Evolutionary conservation across 2,329 filamentous ascomycete genomes (phyloP), one percentile per base, ranked within the genome.

Genomic region (Aureobasidium musti): DNA sequence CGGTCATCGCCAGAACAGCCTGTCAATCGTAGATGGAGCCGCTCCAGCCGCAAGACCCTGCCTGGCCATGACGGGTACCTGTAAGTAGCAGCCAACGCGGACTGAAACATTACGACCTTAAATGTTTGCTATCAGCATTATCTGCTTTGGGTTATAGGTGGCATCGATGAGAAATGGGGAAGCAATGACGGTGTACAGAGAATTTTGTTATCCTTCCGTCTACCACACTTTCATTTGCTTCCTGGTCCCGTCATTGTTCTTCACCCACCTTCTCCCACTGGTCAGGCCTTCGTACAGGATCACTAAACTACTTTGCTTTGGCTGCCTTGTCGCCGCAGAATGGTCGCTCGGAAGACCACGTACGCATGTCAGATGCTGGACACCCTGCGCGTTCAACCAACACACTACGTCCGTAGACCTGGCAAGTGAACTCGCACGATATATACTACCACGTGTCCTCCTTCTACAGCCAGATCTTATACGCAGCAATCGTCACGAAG

Each of bases 131-230:
- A 14, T 43, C 41, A 52, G 33, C 61, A 43, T 64, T 64, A 54
- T 33, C 61, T 54, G 49, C 26, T 64, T 64, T 35, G 21, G 61
- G 61, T n/a, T 7, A 64, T 19, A 53, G 61, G 61, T 64, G 13
- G 21, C 30, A 33, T 23, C 30, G 26, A 43, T 49, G 41, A 28
- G 23, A 47, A 33, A 49, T 26, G 7, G 21, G 6, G n/a, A 52
- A n/a, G 28, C 30, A 28, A 61, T 6, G 26, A 49, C 26, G n/a
- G 14, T 45, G 30, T 35, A 63, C 59, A 39, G 33, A 30, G 41
- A 13, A 5, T 21, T 52, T 33, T 37, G 59, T 50, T 61, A 23
- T 61, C 57, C 41, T 33, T 19, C 30, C 21, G 26, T n/a, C 21
- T 23, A 49, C 30, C 30, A 1, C 37, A 33, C 56, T 45, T 52